phyloP scores from a whole-genome alignment of 2,329 filamentous ascomycete genomes.

The Exserohilum turcica region DNA sequence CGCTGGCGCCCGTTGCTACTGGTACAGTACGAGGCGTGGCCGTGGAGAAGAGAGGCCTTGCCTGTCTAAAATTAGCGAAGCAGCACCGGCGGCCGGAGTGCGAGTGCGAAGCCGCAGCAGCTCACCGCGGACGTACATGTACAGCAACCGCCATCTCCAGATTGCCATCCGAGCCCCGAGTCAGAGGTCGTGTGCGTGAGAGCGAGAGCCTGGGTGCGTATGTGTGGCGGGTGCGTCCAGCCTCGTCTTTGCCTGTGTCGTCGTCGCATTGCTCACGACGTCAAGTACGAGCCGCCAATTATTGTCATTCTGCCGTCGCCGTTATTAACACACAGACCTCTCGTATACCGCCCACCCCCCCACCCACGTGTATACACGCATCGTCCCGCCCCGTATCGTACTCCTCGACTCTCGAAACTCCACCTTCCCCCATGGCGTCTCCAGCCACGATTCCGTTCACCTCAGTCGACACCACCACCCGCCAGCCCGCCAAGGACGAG shows the following conservation, averaged over 20 bases:
- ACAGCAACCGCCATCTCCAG: constrained; percentile 17
- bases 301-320: constrained; percentile 37
- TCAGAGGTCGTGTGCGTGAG: too few relatives aligned
- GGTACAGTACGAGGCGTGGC: too few relatives aligned
- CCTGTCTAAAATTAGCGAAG: constrained; percentile 29
- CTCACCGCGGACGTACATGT: constrained; percentile 21
- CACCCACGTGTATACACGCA: constrained; percentile 36
- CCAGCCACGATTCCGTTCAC: constrained; percentile 46
- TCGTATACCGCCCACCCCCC: constrained; percentile 43
- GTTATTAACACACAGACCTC: constrained; percentile 37
- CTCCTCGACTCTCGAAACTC: constrained; percentile 27
- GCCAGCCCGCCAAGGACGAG: constrained; percentile 43
- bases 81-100: constrained; percentile 6
- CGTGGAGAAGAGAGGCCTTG: constrained; percentile 10
- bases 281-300: constrained; percentile 34
- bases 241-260: constrained; percentile 27
- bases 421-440: constrained; percentile 41
- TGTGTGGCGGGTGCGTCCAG: constrained; percentile 17
- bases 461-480: constrained; percentile 50
- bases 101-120: constrained; percentile 18
- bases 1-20: constrained; percentile 13
- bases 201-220: constrained; percentile 21
- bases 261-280: constrained; percentile 27
- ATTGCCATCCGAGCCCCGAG: constrained; percentile 17
- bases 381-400: constrained; percentile 36